Evolutionary conservation across 208 protist genomes (phyloP), one percentile per base, ranked within the genome.

Genomic region (Acanthamoeba castellanii): DNA sequence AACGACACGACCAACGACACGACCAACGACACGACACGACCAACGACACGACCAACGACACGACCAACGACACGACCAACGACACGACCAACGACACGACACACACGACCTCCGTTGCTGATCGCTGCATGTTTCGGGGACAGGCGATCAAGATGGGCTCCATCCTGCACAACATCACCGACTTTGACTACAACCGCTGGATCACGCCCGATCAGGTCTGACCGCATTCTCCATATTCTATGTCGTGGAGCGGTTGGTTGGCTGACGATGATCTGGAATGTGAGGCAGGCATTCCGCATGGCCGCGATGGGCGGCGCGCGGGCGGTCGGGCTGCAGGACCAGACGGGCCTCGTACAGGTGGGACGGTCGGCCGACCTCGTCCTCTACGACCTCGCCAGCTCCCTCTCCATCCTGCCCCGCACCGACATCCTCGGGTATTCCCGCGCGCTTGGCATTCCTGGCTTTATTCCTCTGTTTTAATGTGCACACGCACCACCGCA

Each of bases 81-180:
- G n/a, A n/a, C n/a, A n/a, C n/a, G n/a, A n/a, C n/a, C n/a, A n/a
- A n/a, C n/a, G n/a, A n/a, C n/a, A n/a, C n/a, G n/a, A n/a, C n/a
- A n/a, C n/a, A n/a, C n/a, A n/a, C n/a, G n/a, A n/a, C n/a, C 57
- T 8, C 13, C 57, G 5, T 7, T 64, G 57, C 57, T 18, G 57
- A 64, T 18, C 22, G 57, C 2, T 0, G 37, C 37, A 42, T n/a
- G n/a, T n/a, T n/a, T n/a, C n/a, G 7, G 52, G 52, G 16, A 25
- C 74, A 82, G 55, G 82, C 82, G 52, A 89, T 89, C 30, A 89
- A 89, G 55, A 89, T 89, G 37, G 82, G 82, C n/a, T 50, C 82
- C 50, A 59, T 89, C 52, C 82, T 89, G n/a, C 82, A 89, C 52
- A 89, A 89, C 82, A 66, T 89, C 50, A 89, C 82, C 52, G 82